A percentile compares a stretch with the other conserved stretches of the same genome.
Conservation (phyloP, 2,329 filamentous ascomycete species). For the Capronia epimyces region DNA sequence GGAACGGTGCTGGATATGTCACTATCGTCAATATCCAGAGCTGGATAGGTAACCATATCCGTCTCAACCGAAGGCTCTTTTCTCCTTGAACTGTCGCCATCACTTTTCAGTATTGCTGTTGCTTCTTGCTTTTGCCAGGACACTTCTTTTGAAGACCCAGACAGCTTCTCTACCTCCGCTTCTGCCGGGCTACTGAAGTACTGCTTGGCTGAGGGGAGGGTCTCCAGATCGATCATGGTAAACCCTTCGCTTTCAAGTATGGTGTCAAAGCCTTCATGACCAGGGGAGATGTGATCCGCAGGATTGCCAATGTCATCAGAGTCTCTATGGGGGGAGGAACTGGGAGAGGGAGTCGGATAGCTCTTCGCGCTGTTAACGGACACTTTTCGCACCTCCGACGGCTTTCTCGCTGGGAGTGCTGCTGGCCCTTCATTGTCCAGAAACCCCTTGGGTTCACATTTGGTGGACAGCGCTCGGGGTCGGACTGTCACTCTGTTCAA, state of each 20-base stretch:
- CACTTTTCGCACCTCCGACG: conserved; percentile 19
- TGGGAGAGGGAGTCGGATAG: conserved; percentile 30
- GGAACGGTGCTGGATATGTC: conserved; percentile 27
- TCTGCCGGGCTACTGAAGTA: conserved; percentile 17
- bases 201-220: conserved; percentile 45
- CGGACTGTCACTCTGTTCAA: conserved; percentile 23
- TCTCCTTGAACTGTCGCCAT: background rate
- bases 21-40: conserved; percentile 19
- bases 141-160: background rate
- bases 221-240: conserved; percentile 53
- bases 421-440: background rate
- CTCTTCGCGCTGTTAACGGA: conserved; percentile 27
- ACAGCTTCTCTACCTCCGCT: background rate
- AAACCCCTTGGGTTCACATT: background rate
- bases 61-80: background rate
- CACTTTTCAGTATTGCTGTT: background rate
- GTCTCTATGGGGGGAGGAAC: conserved; percentile 24
- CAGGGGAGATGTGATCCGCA: conserved; percentile 11
- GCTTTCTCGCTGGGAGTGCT: background rate
- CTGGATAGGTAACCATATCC: background rate
- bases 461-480: conserved; percentile 16
- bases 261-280: conserved; percentile 46
- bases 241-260: conserved; percentile 55
- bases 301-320: conserved; percentile 17
- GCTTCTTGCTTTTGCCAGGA: background rate